These are phyloP conservation scores for Annulohypoxylon truncatum DNA, from an alignment of 2,329 filamentous ascomycete genomes.

Conservation along the genomic window DNA sequence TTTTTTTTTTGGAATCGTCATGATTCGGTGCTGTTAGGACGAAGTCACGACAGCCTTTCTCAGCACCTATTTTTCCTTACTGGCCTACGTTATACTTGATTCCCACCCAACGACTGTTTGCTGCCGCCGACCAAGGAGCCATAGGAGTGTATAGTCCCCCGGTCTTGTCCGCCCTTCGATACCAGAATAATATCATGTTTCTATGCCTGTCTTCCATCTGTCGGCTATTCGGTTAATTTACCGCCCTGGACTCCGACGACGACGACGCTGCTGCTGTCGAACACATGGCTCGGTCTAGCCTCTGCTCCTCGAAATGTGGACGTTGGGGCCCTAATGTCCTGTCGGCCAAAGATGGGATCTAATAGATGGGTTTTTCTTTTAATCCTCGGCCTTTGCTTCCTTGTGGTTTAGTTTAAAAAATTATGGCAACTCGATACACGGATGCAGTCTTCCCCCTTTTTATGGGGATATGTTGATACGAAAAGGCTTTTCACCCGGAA, in stretches of 20 bases:
- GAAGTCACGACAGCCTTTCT: constrained; percentile 60
- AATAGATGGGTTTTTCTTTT: constrained; percentile 25
- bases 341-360: constrained; percentile 23
- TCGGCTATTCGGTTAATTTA: constrained; percentile 36
- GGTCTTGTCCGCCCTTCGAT: constrained; percentile 39
- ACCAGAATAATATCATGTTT: constrained; percentile 47
- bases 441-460: constrained; percentile 38
- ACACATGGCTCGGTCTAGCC: constrained; percentile 2
- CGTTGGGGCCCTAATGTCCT: constrained; percentile 5
- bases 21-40: constrained; percentile 58
- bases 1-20: constrained; percentile 55
- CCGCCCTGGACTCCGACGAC: constrained; percentile 27
- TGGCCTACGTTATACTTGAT: constrained; percentile 47
- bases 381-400: constrained; percentile 25
- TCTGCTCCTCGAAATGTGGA: background rate
- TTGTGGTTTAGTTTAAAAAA: constrained; percentile 43
- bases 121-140: constrained; percentile 40
- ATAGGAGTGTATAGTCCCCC: constrained; percentile 42
- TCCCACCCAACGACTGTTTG: constrained; percentile 42
- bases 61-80: constrained; percentile 50
- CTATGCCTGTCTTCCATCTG: constrained; percentile 28
- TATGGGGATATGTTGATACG: constrained; percentile 48
- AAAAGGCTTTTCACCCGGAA: constrained; percentile 44
- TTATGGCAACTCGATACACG: constrained; percentile 37
- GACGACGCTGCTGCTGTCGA: constrained; percentile 23